phyloP scores from a whole-genome alignment of 176 grass and related monocot species.

The Miscanthus lutarioriparius region DNA sequence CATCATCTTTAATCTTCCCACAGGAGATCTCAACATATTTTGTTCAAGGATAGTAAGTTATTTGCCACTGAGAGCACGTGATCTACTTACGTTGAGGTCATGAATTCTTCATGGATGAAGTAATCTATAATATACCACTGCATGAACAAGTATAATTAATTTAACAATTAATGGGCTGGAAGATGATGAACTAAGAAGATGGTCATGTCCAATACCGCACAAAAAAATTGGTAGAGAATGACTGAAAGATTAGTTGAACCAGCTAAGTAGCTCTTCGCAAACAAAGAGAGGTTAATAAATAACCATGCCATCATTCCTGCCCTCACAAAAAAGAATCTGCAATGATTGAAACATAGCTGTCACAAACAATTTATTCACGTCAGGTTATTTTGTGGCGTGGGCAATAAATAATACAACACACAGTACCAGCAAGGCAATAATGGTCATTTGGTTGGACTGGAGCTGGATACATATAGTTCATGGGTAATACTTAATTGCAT shows the following conservation, averaged over 20 bases:
- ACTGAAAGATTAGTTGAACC: slow-evolving; percentile 75
- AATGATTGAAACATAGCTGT: slow-evolving; percentile 30
- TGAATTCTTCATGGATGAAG: slow-evolving; percentile 95
- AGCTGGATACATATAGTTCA: slow-evolving; percentile 14
- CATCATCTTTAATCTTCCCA: background rate
- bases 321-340: slow-evolving; percentile 95
- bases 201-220: slow-evolving; percentile 57
- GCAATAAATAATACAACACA: background rate
- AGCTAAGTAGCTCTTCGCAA: slow-evolving; percentile 81
- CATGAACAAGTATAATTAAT: slow-evolving; percentile 41
- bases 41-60: slow-evolving; percentile 22
- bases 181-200: slow-evolving; percentile 26
- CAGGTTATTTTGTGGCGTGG: background rate
- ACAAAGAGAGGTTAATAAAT: slow-evolving; percentile 92
- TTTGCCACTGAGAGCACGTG: slow-evolving; percentile 8
- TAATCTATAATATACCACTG: slow-evolving; percentile 95
- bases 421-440: background rate
- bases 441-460: background rate
- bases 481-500: background rate
- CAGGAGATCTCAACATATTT: background rate
- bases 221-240: slow-evolving; percentile 91
- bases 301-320: slow-evolving; percentile 99
- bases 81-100: slow-evolving; percentile 96
- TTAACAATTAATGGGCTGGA: slow-evolving; percentile 17
- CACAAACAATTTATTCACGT: background rate